A percentile compares a stretch with the other conserved stretches of the same genome.
These are phyloP conservation scores for Pseudocercospora cruenta DNA, from an alignment of 2,329 filamentous ascomycete species.

Conservation along the genomic window DNA sequence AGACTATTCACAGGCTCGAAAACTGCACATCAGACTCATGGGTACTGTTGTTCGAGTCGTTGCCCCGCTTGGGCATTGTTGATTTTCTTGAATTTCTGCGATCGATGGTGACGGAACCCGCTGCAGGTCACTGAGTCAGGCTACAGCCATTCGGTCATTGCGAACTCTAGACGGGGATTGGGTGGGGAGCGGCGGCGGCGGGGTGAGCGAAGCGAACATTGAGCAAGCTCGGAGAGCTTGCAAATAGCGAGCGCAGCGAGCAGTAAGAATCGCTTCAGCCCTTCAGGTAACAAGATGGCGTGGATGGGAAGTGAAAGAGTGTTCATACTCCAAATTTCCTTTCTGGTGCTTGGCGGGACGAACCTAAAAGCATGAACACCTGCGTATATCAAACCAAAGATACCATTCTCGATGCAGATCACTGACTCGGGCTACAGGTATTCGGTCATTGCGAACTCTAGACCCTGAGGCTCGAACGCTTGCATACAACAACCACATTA, in stretches of 20 bases:
- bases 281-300: too few relatives aligned
- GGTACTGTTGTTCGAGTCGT: not conserved
- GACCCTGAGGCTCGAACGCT: conserved; percentile 13
- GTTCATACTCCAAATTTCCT: too few relatives aligned
- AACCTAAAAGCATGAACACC: too few relatives aligned
- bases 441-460: conserved; percentile 12
- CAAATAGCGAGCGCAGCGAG: too few relatives aligned
- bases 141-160: conserved; percentile 17
- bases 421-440: conserved; percentile 18
- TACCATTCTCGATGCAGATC: too few relatives aligned
- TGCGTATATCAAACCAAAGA: too few relatives aligned
- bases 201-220: too few relatives aligned
- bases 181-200: too few relatives aligned
- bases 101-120: conserved; percentile 15
- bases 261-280: too few relatives aligned
- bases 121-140: conserved; percentile 15
- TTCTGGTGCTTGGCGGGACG: too few relatives aligned
- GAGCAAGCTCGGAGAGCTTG: too few relatives aligned
- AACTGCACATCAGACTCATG: not conserved
- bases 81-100: conserved; percentile 5
- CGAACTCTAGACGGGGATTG: conserved; percentile 4
- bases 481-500: conserved; percentile 21
- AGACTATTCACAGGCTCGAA: not conserved
- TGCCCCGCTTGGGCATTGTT: not conserved
- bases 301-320: too few relatives aligned